Evolutionary conservation across 768 basidiomycete species (phyloP), one percentile per base, ranked within the genome.

Genomic region (Boletus reticuloceps): DNA sequence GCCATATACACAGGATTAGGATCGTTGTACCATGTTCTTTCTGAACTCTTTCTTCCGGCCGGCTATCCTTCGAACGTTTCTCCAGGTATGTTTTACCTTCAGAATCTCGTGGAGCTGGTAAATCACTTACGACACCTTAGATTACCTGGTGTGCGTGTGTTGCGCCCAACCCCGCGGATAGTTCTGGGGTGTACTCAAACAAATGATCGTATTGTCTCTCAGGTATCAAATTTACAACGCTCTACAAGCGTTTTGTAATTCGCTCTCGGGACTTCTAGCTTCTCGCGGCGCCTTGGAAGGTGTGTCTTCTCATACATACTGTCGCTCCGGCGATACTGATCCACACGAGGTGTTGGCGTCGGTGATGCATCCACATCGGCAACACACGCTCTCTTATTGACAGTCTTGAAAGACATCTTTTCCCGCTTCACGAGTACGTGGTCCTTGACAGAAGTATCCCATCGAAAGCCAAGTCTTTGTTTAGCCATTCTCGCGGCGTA

Each of bases 251-350:
- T 88, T 86, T 58, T 88, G 84, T 63, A 88, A 82, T 62, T 85
- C 86, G 0, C 69, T 88, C 3, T 81, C 85, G 0, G 76, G 82
- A 0, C 70, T 88, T 27, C 62, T 88, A 19, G 82, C 87, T 1
- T 86, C 86, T 8, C 75, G 86, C 58, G 86, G 86, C 16, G 79
- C 84, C 4, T 71, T 89, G 7, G 83, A 88, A 77, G 86, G 86
- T 84, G 46, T 32, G 41, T 58, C 16, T 20, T 19, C 54, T 10
- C 19, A 22, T 6, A 6, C 22, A 8, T 11, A 37, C 11, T 13
- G n/a, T 44, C 7, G 20, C n/a, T 19, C 17, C 7, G 9, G 14
- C 4, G n/a, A 51, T 32, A 12, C 37, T 53, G 29, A 51, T 22
- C 37, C 5, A 1, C 41, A 17, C 56, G 84, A 86, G 85, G 34